Conservation (phyloP, 805 yeast genomes). For the Saccharomycopsis selenospora region DNA sequence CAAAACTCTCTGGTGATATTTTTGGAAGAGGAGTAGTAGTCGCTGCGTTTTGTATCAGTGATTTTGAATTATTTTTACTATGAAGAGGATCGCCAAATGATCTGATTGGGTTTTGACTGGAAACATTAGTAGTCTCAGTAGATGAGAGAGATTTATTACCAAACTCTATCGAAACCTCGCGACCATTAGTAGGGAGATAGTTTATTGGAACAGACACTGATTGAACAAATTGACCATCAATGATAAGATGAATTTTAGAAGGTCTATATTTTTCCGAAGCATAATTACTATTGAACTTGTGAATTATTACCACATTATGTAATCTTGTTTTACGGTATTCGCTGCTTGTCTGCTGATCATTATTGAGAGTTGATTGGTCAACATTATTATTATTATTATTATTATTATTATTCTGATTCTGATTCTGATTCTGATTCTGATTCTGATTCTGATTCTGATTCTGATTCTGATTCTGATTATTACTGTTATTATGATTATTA, state of each 20-base stretch:
- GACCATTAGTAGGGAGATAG: slow-evolving; percentile 14
- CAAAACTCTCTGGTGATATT: slow-evolving; percentile 17
- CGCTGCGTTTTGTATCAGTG: slow-evolving; percentile 11
- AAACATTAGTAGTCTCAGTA: slow-evolving; percentile 30
- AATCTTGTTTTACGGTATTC: slow-evolving; percentile 13
- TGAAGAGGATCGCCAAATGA: slow-evolving; percentile 1
- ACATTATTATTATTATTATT: background rate
- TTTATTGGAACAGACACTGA: slow-evolving; percentile 20
- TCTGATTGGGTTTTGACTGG: slow-evolving; percentile 27
- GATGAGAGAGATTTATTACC: slow-evolving; percentile 14
- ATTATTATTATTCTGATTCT: no score
- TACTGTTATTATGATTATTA: no score
- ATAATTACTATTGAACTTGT: slow-evolving; percentile 11
- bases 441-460: background rate
- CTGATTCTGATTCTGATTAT: background rate
- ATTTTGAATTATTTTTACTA: background rate
- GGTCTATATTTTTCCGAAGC: slow-evolving; percentile 22
- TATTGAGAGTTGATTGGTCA: background rate
- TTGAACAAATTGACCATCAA: slow-evolving; percentile 43
- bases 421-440: background rate
- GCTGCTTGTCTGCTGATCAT: background rate
- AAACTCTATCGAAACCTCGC: slow-evolving; percentile 10
- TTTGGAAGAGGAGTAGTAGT: slow-evolving; percentile 28
- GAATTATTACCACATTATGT: slow-evolving; percentile 27
- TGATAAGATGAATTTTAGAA: slow-evolving; percentile 36